Evolutionary conservation across 1,284 basidiomycete genomes (phyloP), one percentile per base, ranked within the genome.

Genomic region (Cutaneotrichosporon spelunceum): DNA sequence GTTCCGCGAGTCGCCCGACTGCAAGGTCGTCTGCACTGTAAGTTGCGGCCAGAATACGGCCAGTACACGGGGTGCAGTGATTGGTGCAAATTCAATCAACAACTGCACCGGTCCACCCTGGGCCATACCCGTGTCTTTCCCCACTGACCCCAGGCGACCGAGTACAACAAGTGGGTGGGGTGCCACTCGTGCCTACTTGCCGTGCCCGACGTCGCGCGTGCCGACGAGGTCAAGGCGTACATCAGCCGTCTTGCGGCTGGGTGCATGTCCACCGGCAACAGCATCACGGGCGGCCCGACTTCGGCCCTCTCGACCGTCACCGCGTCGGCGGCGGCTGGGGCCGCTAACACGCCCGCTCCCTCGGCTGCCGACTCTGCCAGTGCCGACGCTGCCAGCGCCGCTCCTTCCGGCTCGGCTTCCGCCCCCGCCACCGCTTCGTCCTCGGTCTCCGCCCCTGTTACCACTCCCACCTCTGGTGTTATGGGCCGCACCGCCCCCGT

Each of bases 1-100:
- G 13, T 50, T 50, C 48, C 48, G 48, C 48, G 48, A 50, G 48
- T 27, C 48, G 26, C 48, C 48, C 26, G 27, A 26, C 48, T 50
- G 48, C 48, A 6, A 11, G 16, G 19, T 10, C 24, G 48, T 50
- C 6, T 50, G 48, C 48, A 50, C 24, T 10, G 48, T 50, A 27
- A 50, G 48, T 50, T 5, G n/a, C n/a, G 13, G 14, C 24, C 2
- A 26, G 8, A 11, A 33, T 33, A n/a, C n/a, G n/a, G n/a, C n/a
- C 21, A 21, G 21, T 4, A 23, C n/a, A 23, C 19, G 42, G 16
- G 42, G 6, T 16, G 11, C 8, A 44, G 42, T 7, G 42, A 44
- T n/a, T 23, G 30, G 30, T 33, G 2, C 4, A 11, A 44, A 23
- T 23, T 44, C 11, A 44, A 23, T 19, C 42, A 44, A 19, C 16